These are phyloP conservation scores for Neltuma alba DNA, from an alignment of 306 rosid genomes.

Conservation along the genomic window DNA sequence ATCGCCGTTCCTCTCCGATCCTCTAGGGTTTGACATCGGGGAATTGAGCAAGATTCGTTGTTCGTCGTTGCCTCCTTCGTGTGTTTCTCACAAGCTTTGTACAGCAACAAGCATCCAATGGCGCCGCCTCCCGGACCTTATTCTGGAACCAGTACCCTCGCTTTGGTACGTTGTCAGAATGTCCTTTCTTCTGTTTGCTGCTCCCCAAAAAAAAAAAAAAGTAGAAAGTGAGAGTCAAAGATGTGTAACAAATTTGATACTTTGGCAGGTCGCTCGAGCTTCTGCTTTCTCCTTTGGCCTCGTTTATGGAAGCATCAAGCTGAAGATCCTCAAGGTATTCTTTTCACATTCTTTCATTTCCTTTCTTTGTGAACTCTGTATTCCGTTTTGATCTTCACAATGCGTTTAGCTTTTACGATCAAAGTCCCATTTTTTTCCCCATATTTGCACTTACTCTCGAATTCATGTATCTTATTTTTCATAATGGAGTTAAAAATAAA, in stretches of 20 bases:
- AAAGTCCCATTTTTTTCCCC: slow-evolving; percentile 1
- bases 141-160: slow-evolving; percentile 89
- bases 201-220: background rate
- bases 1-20: background rate
- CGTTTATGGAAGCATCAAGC: slow-evolving; percentile 86
- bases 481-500: background rate
- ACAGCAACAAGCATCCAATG: slow-evolving; percentile 43
- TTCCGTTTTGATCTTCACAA: background rate
- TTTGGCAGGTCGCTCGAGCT: slow-evolving; percentile 78
- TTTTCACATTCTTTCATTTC: background rate
- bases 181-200: slow-evolving; percentile 7
- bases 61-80: slow-evolving; percentile 25
- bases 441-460: background rate
- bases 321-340: slow-evolving; percentile 75
- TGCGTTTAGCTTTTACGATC: background rate
- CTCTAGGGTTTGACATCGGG: slow-evolving; percentile 45
- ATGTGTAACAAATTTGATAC: background rate
- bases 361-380: background rate
- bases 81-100: background rate
- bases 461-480: background rate
- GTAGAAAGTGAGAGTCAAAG: background rate
- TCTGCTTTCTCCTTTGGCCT: slow-evolving; percentile 84
- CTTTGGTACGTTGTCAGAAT: slow-evolving; percentile 54
- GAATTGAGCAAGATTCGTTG: slow-evolving; percentile 10
- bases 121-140: slow-evolving; percentile 89